These are phyloP conservation scores for Sinapis alba DNA, from an alignment of 441 rosid species.

Conservation along the genomic window DNA sequence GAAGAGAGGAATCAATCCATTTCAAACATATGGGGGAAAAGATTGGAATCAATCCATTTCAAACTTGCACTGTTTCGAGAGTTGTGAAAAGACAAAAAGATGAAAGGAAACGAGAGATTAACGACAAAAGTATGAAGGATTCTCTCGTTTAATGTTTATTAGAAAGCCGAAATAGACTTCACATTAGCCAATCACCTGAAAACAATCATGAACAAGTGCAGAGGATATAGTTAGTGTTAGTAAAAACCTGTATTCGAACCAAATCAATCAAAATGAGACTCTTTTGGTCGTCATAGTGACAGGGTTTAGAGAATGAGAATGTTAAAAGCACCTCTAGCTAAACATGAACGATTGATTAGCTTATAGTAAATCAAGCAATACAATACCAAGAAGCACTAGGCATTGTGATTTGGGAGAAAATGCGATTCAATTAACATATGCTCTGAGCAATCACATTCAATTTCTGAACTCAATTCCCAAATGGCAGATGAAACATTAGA, in stretches of 20 bases:
- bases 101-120: constrained; percentile 5
- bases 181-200: constrained; percentile 23
- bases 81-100: neutral
- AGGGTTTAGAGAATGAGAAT: neutral
- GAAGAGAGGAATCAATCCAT: neutral
- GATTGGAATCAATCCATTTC: neutral
- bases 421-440: neutral
- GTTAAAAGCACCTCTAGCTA: neutral
- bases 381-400: neutral
- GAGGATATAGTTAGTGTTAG: neutral
- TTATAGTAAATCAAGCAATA: constrained; percentile 3
- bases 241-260: neutral
- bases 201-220: neutral
- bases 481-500: neutral
- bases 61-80: neutral
- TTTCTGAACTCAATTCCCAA: no score
- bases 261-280: neutral
- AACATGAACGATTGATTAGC: neutral
- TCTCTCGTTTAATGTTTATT: constrained; percentile 30
- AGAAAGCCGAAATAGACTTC: neutral
- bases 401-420: neutral
- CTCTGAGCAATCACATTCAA: no score
- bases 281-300: neutral
- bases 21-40: neutral
- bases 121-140: constrained; percentile 4